A percentile compares a stretch with the other conserved stretches of the same genome.
These are phyloP conservation scores for Elongisporangium undulatum DNA, from an alignment of 352 stramenopile genomes.

Conservation along the genomic window DNA sequence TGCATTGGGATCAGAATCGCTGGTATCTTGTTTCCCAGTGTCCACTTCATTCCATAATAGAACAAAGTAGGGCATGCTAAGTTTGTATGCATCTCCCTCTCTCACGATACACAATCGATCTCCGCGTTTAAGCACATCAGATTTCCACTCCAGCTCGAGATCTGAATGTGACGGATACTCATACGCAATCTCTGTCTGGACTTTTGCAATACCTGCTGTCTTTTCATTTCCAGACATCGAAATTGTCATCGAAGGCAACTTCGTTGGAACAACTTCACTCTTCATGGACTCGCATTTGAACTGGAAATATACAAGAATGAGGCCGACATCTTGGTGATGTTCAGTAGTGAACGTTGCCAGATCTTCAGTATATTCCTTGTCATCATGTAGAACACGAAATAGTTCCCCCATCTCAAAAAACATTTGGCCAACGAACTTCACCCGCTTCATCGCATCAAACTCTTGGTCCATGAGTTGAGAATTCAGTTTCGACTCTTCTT, in stretches of 20 bases:
- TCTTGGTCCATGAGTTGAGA: background rate
- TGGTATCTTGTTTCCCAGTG: slow-evolving; percentile 1
- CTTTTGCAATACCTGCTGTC: slow-evolving; percentile 1
- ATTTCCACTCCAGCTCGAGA: slow-evolving; percentile 37
- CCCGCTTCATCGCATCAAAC: background rate
- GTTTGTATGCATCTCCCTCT: slow-evolving; percentile 34
- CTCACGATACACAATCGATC: slow-evolving; percentile 41
- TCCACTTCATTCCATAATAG: slow-evolving; percentile 27
- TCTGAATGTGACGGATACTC: slow-evolving; percentile 36
- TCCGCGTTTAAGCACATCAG: slow-evolving; percentile 10
- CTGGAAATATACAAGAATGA: slow-evolving; percentile 34
- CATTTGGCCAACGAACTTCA: slow-evolving; percentile 37
- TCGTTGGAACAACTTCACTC: slow-evolving; percentile 4
- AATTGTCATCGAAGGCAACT: slow-evolving; percentile 18
- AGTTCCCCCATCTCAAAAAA: slow-evolving; percentile 41
- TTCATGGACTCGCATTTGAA: slow-evolving; percentile 43
- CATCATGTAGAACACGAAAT: slow-evolving; percentile 36
- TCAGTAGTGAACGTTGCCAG: slow-evolving; percentile 30
- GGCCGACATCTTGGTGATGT: slow-evolving; percentile 28
- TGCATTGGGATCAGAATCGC: background rate
- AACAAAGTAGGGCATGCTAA: slow-evolving; percentile 37
- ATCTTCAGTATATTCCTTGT: slow-evolving; percentile 35
- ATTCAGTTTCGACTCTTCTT: background rate
- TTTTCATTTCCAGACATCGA: slow-evolving; percentile 28
- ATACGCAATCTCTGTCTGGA: slow-evolving; percentile 14